Percentiles rank a stretch among this genome's conserved stretches.
Evolutionary conservation across 148 eudicot genomes (phyloP).

Genomic region (Cornus suecica): DNA sequence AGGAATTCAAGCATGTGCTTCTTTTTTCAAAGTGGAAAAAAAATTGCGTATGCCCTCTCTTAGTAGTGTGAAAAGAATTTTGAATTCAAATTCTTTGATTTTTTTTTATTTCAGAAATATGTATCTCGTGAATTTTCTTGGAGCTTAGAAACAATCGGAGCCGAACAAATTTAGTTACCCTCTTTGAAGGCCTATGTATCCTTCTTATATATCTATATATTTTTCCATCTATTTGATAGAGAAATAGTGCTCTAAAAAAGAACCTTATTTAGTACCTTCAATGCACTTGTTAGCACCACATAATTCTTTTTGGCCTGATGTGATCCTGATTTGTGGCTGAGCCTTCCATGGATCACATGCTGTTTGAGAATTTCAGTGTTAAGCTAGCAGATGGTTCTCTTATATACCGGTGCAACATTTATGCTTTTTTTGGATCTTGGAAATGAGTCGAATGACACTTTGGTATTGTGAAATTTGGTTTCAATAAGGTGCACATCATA

Average conservation of each 20-base stretch:
- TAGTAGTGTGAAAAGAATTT: not conserved
- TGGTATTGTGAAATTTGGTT: not conserved
- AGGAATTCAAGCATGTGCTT: not conserved
- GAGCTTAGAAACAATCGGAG: not conserved
- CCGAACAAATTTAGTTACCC: not conserved
- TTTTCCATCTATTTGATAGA: too few relatives aligned
- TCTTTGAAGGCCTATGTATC: not conserved
- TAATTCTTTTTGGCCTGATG: not conserved
- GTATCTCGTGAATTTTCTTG: not conserved
- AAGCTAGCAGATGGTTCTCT: conserved; percentile 24
- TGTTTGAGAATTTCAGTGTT: conserved; percentile 5
- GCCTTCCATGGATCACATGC: not conserved
- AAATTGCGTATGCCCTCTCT: not conserved
- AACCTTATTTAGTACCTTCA: not conserved
- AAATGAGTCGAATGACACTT: conserved; percentile 21
- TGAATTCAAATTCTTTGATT: too few relatives aligned
- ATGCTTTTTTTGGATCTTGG: conserved; percentile 24
- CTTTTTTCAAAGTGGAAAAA: not conserved
- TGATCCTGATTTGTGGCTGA: not conserved
- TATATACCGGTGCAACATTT: conserved; percentile 13
- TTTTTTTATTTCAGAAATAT: not conserved
- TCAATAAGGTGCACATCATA: too few relatives aligned
- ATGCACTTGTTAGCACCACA: not conserved
- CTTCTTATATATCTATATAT: not conserved
- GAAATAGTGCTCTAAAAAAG: not conserved